phyloP scores from a whole-genome alignment of 768 basidiomycete genomes.

The Kwoniella bestiolae region DNA sequence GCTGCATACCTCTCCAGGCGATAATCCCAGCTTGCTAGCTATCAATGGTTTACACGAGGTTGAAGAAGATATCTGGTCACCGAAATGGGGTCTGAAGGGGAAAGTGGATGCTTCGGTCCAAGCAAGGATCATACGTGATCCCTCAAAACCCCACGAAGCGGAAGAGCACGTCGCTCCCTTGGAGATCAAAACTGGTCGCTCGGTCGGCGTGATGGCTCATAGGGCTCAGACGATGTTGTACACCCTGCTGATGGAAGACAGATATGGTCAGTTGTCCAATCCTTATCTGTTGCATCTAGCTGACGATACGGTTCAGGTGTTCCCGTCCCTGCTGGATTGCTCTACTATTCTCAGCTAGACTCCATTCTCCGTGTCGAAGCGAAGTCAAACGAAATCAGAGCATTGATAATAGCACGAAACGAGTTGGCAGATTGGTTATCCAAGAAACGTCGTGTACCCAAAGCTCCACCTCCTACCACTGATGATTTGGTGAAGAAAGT shows the following conservation, averaged over 20 bases:
- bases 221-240: slow-evolving; percentile 98
- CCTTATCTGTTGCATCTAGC: neutral
- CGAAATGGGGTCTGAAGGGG: slow-evolving; percentile 90
- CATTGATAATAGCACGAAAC: slow-evolving; percentile 79
- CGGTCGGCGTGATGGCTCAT: slow-evolving; percentile 80
- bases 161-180: slow-evolving; percentile 64
- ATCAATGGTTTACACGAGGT: slow-evolving; percentile 78
- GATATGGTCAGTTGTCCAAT: slow-evolving; percentile 65
- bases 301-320: slow-evolving; percentile 60
- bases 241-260: slow-evolving; percentile 83
- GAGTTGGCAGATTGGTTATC: slow-evolving; percentile 75
- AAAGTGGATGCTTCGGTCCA: slow-evolving; percentile 91
- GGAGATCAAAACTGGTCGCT: slow-evolving; percentile 93
- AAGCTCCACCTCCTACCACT: neutral
- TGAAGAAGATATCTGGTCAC: slow-evolving; percentile 98
- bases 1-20: slow-evolving; percentile 69
- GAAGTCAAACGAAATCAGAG: slow-evolving; percentile 79
- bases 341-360: slow-evolving; percentile 93
- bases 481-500: slow-evolving; percentile 6
- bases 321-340: slow-evolving; percentile 76
- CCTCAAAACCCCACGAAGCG: slow-evolving; percentile 27
- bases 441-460: slow-evolving; percentile 34
- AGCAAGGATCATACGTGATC: slow-evolving; percentile 64
- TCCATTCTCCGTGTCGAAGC: slow-evolving; percentile 82
- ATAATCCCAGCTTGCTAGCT: slow-evolving; percentile 64